Evolutionary conservation across 1,139 yeast genomes (phyloP).

Genomic region (Saccharomyces hybrid): DNA sequence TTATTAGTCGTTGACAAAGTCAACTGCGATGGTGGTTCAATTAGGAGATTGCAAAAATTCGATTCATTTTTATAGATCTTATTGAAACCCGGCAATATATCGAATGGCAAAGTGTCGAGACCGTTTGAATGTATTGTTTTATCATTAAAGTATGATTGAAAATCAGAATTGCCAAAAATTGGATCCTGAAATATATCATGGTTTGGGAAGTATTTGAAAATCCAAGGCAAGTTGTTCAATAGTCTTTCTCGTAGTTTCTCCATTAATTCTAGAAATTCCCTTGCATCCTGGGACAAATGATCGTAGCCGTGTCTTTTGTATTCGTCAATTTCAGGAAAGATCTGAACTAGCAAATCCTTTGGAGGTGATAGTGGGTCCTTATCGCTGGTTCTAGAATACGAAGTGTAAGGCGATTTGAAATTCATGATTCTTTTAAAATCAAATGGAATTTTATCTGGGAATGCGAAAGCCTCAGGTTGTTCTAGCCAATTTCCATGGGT

Average conservation of each 20-base stretch:
- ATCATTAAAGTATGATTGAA: slow-evolving; percentile 19
- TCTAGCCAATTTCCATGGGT: neutral
- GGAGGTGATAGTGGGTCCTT: slow-evolving; percentile 10
- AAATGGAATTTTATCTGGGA: slow-evolving; percentile 17
- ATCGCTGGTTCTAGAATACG: slow-evolving; percentile 1
- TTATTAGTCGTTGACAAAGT: neutral
- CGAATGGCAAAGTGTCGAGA: slow-evolving; percentile 8
- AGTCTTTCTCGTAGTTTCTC: slow-evolving; percentile 20
- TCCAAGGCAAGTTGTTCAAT: slow-evolving; percentile 24
- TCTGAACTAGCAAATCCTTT: slow-evolving; percentile 14
- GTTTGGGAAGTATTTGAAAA: slow-evolving; percentile 24
- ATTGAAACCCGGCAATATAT: slow-evolving; percentile 10
- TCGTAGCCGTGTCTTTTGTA: slow-evolving; percentile 14
- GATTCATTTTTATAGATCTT: neutral
- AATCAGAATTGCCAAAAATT: slow-evolving; percentile 21
- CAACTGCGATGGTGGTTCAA: slow-evolving; percentile 3
- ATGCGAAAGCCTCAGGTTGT: slow-evolving; percentile 9
- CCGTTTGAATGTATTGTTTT: neutral
- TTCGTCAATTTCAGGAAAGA: slow-evolving; percentile 28
- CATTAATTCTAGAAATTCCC: slow-evolving; percentile 18
- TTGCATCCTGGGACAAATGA: slow-evolving; percentile 12
- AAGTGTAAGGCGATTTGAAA: slow-evolving; percentile 14
- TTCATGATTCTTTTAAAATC: slow-evolving; percentile 22
- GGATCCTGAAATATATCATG: slow-evolving; percentile 25
- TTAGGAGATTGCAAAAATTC: neutral